A percentile compares a stretch with the other conserved stretches of the same genome.
Evolutionary conservation across 2,329 filamentous ascomycete species (phyloP).

Genomic region (Plenodomus lindquistii): DNA sequence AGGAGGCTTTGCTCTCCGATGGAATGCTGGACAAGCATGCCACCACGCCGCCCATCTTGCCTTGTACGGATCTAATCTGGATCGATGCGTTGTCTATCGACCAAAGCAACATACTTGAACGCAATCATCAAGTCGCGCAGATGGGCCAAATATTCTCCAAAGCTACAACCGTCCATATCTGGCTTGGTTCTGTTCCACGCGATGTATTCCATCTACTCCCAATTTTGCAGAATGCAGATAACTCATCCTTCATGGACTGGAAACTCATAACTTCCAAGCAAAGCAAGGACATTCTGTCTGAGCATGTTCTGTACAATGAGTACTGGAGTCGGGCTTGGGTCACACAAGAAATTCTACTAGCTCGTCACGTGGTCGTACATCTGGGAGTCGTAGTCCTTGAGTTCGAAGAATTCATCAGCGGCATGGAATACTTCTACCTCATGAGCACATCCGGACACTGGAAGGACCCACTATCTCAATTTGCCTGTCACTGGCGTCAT

Average conservation of each 20-base stretch:
- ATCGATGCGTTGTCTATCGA: slow-evolving; percentile 13
- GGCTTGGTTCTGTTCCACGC: background rate
- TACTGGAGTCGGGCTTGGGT: slow-evolving; percentile 8
- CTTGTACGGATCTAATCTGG: slow-evolving; percentile 3
- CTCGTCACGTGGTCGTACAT: background rate
- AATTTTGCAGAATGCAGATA: background rate
- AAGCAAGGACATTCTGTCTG: too few species aligned
- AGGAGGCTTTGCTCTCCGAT: too few species aligned
- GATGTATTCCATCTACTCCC: background rate
- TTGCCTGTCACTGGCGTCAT: too few species aligned
- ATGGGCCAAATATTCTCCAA: slow-evolving; percentile 7
- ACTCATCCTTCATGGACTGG: background rate
- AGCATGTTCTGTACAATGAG: background rate
- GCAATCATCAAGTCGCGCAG: slow-evolving; percentile 7
- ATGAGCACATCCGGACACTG: too few species aligned
- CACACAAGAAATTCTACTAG: slow-evolving; percentile 4
- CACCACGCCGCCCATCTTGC: too few species aligned
- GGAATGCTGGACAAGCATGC: too few species aligned
- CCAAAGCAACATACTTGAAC: slow-evolving; percentile 4
- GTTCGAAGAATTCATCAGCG: background rate
- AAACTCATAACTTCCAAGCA: too few species aligned
- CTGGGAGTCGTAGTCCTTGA: background rate
- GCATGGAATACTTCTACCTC: too few species aligned
- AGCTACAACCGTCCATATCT: background rate
- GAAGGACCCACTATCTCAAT: too few species aligned